Conservation (phyloP, 805 yeast species). For the Starmerella kuoi region DNA sequence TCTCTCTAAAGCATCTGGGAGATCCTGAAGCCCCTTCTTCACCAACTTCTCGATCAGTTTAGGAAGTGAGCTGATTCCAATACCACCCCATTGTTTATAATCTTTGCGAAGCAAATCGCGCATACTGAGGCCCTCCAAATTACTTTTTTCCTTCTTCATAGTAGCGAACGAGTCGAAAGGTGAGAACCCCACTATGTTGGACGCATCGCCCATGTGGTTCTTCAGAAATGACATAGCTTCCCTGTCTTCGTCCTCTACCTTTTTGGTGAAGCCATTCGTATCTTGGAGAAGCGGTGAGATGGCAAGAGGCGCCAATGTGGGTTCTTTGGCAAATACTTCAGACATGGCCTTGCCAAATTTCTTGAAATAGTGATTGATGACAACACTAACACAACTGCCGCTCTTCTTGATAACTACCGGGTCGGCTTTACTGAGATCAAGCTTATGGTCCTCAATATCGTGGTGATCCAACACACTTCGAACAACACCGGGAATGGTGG, state of each 20-base stretch:
- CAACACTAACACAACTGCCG: constrained; percentile 75
- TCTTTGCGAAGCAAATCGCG: constrained; percentile 66
- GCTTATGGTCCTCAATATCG: constrained; percentile 27
- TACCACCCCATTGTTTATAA: constrained; percentile 55
- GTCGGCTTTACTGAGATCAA: constrained; percentile 27
- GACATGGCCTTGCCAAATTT: neutral
- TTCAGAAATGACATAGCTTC: constrained; percentile 10
- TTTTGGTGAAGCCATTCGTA: constrained; percentile 53
- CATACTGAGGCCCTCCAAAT: constrained; percentile 48
- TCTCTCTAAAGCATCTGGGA: constrained; percentile 25
- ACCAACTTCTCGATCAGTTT: constrained; percentile 47
- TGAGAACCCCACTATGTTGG: constrained; percentile 8
- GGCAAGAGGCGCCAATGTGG: constrained; percentile 37
- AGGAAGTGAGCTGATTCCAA: constrained; percentile 72
- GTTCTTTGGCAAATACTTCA: constrained; percentile 18
- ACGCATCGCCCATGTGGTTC: neutral
- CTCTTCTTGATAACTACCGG: constrained; percentile 52
- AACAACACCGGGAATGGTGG: constrained; percentile 33
- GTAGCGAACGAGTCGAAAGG: constrained; percentile 7
- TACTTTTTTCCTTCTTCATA: constrained; percentile 39
- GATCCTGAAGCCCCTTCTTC: constrained; percentile 22
- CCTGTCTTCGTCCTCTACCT: constrained; percentile 47
- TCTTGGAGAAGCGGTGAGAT: constrained; percentile 66
- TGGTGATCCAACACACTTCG: constrained; percentile 77
- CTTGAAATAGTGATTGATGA: constrained; percentile 31